phyloP scores from a whole-genome alignment of 2,329 filamentous ascomycete species.

The Phoma sp. region DNA sequence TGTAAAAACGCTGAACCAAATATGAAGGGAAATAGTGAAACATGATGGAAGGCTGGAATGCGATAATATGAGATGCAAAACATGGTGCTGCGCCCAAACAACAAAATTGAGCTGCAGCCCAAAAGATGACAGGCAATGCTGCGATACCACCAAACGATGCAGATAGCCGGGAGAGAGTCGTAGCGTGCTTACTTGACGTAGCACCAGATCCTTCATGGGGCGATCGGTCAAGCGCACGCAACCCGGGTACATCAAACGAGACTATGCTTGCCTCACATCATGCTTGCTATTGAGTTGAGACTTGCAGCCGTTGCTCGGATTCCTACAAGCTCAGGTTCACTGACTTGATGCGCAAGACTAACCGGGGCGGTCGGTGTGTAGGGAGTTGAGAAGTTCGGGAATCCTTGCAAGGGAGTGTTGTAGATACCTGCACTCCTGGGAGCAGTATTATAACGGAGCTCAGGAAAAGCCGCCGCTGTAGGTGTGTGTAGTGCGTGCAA shows the following conservation, averaged over 20 bases:
- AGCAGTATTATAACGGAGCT: slow-evolving; percentile 14
- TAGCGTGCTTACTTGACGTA: too few species aligned
- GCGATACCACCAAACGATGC: too few species aligned
- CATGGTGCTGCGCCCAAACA: not conserved
- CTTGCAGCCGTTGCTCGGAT: slow-evolving; percentile 38
- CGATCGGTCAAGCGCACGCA: not conserved
- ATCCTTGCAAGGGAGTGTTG: slow-evolving; percentile 38
- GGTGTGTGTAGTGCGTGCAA: slow-evolving; percentile 32
- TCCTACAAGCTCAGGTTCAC: slow-evolving; percentile 45
- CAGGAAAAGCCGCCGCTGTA: slow-evolving; percentile 23
- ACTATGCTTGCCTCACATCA: slow-evolving; percentile 31
- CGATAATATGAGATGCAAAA: not conserved
- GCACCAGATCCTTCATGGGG: not conserved
- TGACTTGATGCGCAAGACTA: slow-evolving; percentile 37
- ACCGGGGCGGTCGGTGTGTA: slow-evolving; percentile 18
- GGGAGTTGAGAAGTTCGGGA: slow-evolving; percentile 28
- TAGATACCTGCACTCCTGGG: slow-evolving; percentile 39
- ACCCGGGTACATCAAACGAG: not conserved
- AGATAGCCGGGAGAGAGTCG: too few species aligned
- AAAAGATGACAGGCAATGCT: too few species aligned
- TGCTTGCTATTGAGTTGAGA: slow-evolving; percentile 45
- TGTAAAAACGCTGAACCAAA: not conserved
- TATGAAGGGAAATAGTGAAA: not conserved
- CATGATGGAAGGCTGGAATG: slow-evolving; percentile 5
- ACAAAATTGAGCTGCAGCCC: too few species aligned